Evolutionary conservation across 2,329 filamentous ascomycete genomes (phyloP).

Genomic region (Verticillium nubilum): DNA sequence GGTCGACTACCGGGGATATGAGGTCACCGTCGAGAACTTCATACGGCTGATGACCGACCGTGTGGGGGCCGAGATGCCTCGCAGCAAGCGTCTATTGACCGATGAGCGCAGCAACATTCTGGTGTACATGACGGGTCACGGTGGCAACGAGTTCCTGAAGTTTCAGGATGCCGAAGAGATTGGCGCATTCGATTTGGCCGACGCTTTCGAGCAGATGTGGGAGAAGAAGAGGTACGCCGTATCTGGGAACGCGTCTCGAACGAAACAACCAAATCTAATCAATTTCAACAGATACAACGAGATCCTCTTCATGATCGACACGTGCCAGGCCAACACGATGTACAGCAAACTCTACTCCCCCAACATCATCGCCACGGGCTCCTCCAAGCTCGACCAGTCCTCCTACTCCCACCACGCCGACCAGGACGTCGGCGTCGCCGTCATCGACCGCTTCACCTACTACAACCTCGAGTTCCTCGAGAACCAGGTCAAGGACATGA

Average conservation of each 20-base stretch:
- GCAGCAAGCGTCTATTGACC: constrained; percentile 88
- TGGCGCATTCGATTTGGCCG: constrained; percentile 88
- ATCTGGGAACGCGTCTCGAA: background rate
- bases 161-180: constrained; percentile 99
- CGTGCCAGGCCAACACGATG: constrained; percentile 99
- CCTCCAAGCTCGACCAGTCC: constrained; percentile 89
- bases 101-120: constrained; percentile 95
- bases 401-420: constrained; percentile 98
- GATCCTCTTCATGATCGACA: constrained; percentile 99
- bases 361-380: constrained; percentile 97
- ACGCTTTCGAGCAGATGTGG: constrained; percentile 99
- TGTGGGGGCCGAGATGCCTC: constrained; percentile 88
- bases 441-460: constrained; percentile 98
- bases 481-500: constrained; percentile 77
- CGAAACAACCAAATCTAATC: background rate
- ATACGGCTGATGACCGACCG: constrained; percentile 92
- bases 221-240: constrained; percentile 84
- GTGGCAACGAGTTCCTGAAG: constrained; percentile 95
- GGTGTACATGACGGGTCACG: constrained; percentile 99
- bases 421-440: constrained; percentile 94
- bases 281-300: constrained; percentile 69
- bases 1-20: constrained; percentile 96
- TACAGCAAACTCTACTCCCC: constrained; percentile 97
- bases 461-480: constrained; percentile 98
- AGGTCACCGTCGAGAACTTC: constrained; percentile 98